Conservation (phyloP, 352 stramenopile genomes). For the Phytophthora lateralis region DNA sequence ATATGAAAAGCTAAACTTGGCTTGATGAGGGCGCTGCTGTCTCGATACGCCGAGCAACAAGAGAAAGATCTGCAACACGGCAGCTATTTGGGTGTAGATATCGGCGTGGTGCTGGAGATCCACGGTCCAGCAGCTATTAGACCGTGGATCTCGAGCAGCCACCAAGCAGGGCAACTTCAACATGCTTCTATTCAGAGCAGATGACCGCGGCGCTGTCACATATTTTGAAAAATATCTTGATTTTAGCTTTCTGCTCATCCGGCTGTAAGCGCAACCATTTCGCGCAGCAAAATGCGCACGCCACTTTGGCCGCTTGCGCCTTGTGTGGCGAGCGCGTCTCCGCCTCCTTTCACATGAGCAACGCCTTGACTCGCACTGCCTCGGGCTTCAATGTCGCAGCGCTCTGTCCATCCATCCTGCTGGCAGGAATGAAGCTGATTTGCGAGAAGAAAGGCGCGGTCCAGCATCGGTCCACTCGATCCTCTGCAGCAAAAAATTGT, state of each 20-base stretch:
- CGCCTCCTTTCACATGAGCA: slow-evolving; percentile 1
- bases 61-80: too few species aligned
- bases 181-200: slow-evolving; percentile 17
- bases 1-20: not conserved
- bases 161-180: slow-evolving; percentile 1
- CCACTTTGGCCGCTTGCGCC: not conserved
- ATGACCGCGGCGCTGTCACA: slow-evolving; percentile 6
- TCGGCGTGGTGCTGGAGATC: too few species aligned
- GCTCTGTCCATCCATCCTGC: slow-evolving; percentile 2
- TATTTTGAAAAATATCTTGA: slow-evolving; percentile 11
- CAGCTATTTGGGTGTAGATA: too few species aligned
- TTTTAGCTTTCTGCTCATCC: slow-evolving; percentile 1
- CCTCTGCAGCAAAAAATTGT: slow-evolving; percentile 27
- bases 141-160: too few species aligned
- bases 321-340: not conserved
- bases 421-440: slow-evolving; percentile 25
- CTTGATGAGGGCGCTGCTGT: not conserved
- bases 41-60: too few species aligned
- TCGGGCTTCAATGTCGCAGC: slow-evolving; percentile 13
- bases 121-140: too few species aligned
- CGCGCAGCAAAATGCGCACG: not conserved
- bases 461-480: not conserved
- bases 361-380: slow-evolving; percentile 2
- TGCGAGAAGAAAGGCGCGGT: slow-evolving; percentile 25
- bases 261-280: not conserved